Evolutionary conservation across 768 basidiomycete species (phyloP), one percentile per base, ranked within the genome.

Genomic region (Clavulina sp.): DNA sequence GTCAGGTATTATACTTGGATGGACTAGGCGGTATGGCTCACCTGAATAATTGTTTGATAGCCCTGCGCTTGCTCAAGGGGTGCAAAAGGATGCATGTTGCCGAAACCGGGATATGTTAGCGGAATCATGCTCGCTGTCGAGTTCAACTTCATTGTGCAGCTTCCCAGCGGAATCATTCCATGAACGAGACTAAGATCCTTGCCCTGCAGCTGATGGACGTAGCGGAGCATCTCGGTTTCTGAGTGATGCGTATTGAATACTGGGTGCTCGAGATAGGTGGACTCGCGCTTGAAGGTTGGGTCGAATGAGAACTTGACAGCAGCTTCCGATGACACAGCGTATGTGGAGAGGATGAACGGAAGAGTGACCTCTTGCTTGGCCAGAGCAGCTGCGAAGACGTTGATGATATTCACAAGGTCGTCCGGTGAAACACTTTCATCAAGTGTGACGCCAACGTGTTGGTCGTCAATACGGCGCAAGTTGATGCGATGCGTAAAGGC

Each of bases 81-180:
- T 2, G 78, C 86, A 64, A 97, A 97, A 0, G 95, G 95, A 67
- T 99, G 95, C 3, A 97, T 76, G 47, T 71, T 68, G 50, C 81
- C 76, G 64, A 89, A 97, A 65, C 91, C 88, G 5, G 88, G 84
- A 83, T 85, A 91, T 2, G 89, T 93, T 31, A 99, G 69, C 2
- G 93, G 92, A 40, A 88, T 82, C 91, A 97, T 96, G 60, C 92
- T 93, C 41, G 87, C 91, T 2, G 92, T 95, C 62, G 88, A 89
- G 69, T 99, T 99, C 52, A 99, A 74, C 68, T 97, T 95, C 91
- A 93, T 95, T 4, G 91, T 93, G 66, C 91, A 92, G 63, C 87
- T 91, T 52, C 91, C 91, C 2, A 92, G 76, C 9, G 87, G 81
- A 58, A 95, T 96, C 88, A 97, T 96, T 41, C 87, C 78, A 63